A percentile compares a stretch with the other conserved stretches of the same genome.
These are phyloP conservation scores for Nemania sp. DNA, from an alignment of 2,329 filamentous ascomycete species.

Conservation along the genomic window DNA sequence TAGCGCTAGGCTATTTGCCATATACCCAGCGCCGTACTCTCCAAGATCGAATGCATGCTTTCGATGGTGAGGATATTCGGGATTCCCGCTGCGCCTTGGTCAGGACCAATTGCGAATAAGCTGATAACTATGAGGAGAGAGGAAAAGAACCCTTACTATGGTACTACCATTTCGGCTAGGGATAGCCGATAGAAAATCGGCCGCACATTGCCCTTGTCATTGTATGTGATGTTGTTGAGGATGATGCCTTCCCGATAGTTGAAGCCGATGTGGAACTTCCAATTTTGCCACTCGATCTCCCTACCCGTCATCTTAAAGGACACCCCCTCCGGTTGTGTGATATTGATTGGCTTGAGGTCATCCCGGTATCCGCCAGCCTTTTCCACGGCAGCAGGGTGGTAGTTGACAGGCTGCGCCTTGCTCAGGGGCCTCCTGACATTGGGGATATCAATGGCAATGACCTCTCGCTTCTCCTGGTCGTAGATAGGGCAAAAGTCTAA, in stretches of 20 bases:
- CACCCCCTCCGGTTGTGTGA: constrained; percentile 86
- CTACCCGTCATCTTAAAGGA: constrained; percentile 79
- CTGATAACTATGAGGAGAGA: not conserved
- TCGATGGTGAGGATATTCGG: constrained; percentile 77
- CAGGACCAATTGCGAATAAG: constrained; percentile 1
- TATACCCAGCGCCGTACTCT: constrained; percentile 81
- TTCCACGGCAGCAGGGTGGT: constrained; percentile 74
- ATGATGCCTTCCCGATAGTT: constrained; percentile 94
- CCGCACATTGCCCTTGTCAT: constrained; percentile 77
- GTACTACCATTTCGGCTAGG: constrained; percentile 91
- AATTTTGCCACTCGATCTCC: constrained; percentile 86
- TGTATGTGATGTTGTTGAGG: constrained; percentile 86
- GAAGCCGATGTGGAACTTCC: constrained; percentile 91
- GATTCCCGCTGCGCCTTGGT: constrained; percentile 60
- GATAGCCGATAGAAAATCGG: constrained; percentile 89
- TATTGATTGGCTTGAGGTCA: constrained; percentile 84
- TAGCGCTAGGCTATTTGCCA: constrained; percentile 77
- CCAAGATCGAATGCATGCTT: constrained; percentile 84
- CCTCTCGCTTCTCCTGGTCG: constrained; percentile 76
- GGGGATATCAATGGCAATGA: constrained; percentile 84
- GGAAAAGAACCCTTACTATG: constrained; percentile 57
- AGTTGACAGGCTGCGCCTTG: constrained; percentile 75
- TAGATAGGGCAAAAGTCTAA: constrained; percentile 94
- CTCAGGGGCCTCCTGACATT: constrained; percentile 75
- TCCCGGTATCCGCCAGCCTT: constrained; percentile 74